phyloP scores from a whole-genome alignment of 73 alveolate genomes.

The Diophrys appendiculata region DNA sequence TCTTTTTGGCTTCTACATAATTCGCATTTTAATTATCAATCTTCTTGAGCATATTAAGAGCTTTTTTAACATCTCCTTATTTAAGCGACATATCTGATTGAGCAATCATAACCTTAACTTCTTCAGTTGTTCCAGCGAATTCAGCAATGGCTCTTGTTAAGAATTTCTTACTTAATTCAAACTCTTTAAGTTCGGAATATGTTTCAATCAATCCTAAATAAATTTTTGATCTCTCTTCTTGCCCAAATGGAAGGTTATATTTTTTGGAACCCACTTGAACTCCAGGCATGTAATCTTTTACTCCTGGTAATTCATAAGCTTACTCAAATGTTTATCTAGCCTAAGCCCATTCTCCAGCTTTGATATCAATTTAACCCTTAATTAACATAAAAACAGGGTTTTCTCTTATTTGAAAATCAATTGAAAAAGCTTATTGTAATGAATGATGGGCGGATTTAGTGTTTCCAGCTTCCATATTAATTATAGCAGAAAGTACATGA shows the following conservation, averaged over 20 bases:
- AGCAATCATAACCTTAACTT: constrained; percentile 76
- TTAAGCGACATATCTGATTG: constrained; percentile 86
- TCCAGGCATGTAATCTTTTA: constrained; percentile 21
- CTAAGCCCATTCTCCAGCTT: constrained; percentile 45
- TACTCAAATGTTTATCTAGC: constrained; percentile 67
- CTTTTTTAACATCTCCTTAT: constrained; percentile 94
- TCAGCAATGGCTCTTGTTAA: constrained; percentile 78
- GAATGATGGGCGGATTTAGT: constrained; percentile 65
- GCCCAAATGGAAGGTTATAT: constrained; percentile 33
- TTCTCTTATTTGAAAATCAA: constrained; percentile 76
- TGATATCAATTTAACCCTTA: constrained; percentile 76
- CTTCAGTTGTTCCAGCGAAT: constrained; percentile 81
- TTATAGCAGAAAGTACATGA: constrained; percentile 75
- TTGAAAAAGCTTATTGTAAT: constrained; percentile 75
- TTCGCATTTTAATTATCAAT: constrained; percentile 80
- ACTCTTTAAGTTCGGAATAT: constrained; percentile 57
- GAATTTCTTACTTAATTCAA: constrained; percentile 65
- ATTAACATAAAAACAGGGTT: constrained; percentile 83
- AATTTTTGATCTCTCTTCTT: constrained; percentile 74
- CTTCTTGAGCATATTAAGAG: constrained; percentile 87
- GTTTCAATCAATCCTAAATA: constrained; percentile 60
- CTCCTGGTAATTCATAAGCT: constrained; percentile 58
- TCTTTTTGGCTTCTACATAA: constrained; percentile 83
- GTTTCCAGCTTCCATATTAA: constrained; percentile 59
- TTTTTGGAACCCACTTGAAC: constrained; percentile 13